These are phyloP conservation scores for Penicillium sp. DNA, from an alignment of 2,329 filamentous ascomycete genomes.

Conservation along the genomic window DNA sequence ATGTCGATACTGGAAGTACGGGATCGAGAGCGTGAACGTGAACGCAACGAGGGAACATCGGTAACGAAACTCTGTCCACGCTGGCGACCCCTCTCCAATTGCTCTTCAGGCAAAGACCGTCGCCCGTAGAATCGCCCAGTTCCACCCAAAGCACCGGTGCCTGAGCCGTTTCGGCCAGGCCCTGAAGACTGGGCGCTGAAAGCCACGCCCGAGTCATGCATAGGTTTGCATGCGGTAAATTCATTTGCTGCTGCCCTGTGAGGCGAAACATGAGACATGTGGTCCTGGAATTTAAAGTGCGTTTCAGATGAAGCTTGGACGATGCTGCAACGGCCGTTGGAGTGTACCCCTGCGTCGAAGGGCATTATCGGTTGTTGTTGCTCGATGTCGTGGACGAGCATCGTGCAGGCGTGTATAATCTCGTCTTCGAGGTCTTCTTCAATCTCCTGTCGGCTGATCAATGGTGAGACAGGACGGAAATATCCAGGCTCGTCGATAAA, in stretches of 20 bases:
- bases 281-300: not conserved
- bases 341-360: not conserved
- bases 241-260: slow-evolving; percentile 3
- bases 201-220: slow-evolving; percentile 14
- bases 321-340: not conserved
- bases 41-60: slow-evolving; percentile 2
- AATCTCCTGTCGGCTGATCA: slow-evolving; percentile 34
- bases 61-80: slow-evolving; percentile 11
- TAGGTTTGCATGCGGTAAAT: slow-evolving; percentile 1
- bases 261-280: slow-evolving; percentile 4
- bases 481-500: slow-evolving; percentile 34
- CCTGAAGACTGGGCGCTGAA: slow-evolving; percentile 3
- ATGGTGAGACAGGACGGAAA: slow-evolving; percentile 28
- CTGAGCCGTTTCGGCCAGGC: not conserved
- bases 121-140: slow-evolving; percentile 17
- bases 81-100: not conserved
- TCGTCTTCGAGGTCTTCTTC: slow-evolving; percentile 32
- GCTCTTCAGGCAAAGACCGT: slow-evolving; percentile 6
- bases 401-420: slow-evolving; percentile 33
- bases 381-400: slow-evolving; percentile 30
- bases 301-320: slow-evolving; percentile 4
- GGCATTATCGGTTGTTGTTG: slow-evolving; percentile 20
- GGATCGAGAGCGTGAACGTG: slow-evolving; percentile 2
- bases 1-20: slow-evolving; percentile 10
- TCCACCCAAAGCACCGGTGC: not conserved